Base-by-base conservation (phyloP, 495 filamentous ascomycete species). In the Penicillium chermesinum region DNA sequence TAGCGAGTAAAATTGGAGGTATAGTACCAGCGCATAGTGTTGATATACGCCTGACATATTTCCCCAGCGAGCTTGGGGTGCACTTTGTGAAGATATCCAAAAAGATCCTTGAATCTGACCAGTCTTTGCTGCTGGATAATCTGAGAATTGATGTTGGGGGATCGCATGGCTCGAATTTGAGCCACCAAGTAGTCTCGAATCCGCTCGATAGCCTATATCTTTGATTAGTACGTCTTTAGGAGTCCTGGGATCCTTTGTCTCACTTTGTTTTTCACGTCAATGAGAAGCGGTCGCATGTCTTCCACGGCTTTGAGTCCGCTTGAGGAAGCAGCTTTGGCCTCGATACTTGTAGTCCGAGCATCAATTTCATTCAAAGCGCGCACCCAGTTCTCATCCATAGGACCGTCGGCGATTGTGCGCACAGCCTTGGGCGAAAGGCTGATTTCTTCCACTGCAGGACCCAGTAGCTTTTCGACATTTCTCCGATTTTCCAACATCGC, bases 21-120 rank as follows among this genome's bases (percentile, higher is more conserved):
- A 58, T 97, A 97, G 57, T 98, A 98, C 93, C 93, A 98, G 37
- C 90, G 81, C 91, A 98, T 96, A 7, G 93, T 98, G 68, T 96
- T 95, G 66, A 95, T 84, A 54, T 98, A 98, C 6, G 93, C 93
- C 68, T 91, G 88, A 15, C 81, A 81, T 53, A 97, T 95, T 59
- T 96, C 87, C 30, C 88, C 84, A 2, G 88, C 87, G 5, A 98
- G 78, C 19, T 79, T 71, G 1, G 83, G 71, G 54, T 97, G 89
- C 47, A 88, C 85, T 50, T 78, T 80, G 33, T 83, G 80, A 27
- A 97, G 77, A 60, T 96, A 98, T 20, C 78, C 74, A 66, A 84
- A 98, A 1, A 96, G 66, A 27, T 94, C 88, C 61, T 86, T 95
- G 66, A 88, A 93, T 52, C 79, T 81, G 51, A 96, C 74, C 65